A percentile compares a stretch with the other conserved stretches of the same genome.
phyloP scores from a whole-genome alignment of 352 stramenopile genomes.

The Pythium brassicae region DNA sequence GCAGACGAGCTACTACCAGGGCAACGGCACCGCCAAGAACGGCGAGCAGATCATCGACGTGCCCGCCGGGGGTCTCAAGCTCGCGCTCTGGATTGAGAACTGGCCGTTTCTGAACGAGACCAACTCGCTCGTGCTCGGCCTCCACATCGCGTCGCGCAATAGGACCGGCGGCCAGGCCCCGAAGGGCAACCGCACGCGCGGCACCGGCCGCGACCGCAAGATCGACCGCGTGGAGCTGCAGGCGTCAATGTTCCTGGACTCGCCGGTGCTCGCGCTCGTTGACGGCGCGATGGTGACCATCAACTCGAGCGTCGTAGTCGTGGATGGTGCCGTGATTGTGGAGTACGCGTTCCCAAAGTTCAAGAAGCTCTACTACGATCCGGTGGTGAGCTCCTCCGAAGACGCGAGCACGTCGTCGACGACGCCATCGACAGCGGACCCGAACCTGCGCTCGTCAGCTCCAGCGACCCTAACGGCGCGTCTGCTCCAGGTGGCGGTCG shows the following conservation, averaged over 20 bases:
- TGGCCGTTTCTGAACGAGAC: not conserved
- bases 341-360: slow-evolving; percentile 12
- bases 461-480: not conserved
- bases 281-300: slow-evolving; percentile 5
- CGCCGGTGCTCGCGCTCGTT: slow-evolving; percentile 10
- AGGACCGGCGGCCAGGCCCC: not conserved
- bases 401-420: no score
- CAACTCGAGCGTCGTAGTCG: slow-evolving; percentile 2
- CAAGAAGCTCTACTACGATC: slow-evolving; percentile 8
- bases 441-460: no score
- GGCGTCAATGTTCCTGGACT: slow-evolving; percentile 16
- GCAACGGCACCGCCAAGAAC: slow-evolving; percentile 24
- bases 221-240: no score
- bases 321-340: slow-evolving; percentile 1
- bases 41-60: slow-evolving; percentile 26
- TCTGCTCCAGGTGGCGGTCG: no score
- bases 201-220: no score
- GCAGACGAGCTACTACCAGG: not conserved
- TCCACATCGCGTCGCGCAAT: slow-evolving; percentile 3
- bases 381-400: slow-evolving; percentile 5
- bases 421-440: no score
- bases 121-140: slow-evolving; percentile 13
- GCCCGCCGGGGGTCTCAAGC: slow-evolving; percentile 36
- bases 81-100: no score
- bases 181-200: no score